Evolutionary conservation across 2,329 filamentous ascomycete species (phyloP), one percentile per base, ranked within the genome.

Genomic region (Nemania sp.): DNA sequence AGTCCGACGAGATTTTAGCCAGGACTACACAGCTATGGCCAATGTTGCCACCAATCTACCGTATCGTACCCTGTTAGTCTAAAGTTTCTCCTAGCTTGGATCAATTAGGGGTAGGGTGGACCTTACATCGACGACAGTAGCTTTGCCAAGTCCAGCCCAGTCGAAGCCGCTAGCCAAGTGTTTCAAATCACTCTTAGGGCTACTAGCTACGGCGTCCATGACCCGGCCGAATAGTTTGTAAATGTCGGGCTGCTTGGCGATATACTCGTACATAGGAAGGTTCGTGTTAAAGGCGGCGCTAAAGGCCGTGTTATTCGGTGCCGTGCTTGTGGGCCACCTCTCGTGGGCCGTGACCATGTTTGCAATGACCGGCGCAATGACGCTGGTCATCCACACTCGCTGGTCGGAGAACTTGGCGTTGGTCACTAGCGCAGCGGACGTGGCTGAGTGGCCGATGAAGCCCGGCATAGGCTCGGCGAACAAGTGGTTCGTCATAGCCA

Each of bases 251-350:
- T 54, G 27, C 52, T 35, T 32, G 27, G 52, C 52, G 27, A 54
- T 32, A 18, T 54, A 38, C 5, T 54, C 29, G 52, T 20, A 54
- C 27, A 54, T 35, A 15, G 52, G 27, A 20, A 54, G 26, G 27
- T 38, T 38, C 27, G 52, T 54, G 27, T 38, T 38, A 18, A 54
- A 54, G 5, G 52, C 52, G 27, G 29, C 52, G 52, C n/a, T 54
- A 29, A 35, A 54, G 29, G 52, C 52, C 24, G 52, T 54, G 27
- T 54, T 38, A 27, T 54, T 54, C 27, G 27, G 27, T 10, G 52
- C 52, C 26, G 52, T 54, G 52, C 52, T 54, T 6, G 27, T 22
- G 27, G 52, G 52, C 52, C 27, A 35, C 5, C 52, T 32, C 27
- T 32, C n/a, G 27, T 54, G 52, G 13, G 52, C 52, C 2, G 52